Percentiles rank a stretch among this genome's conserved stretches.
Evolutionary conservation across 2,329 filamentous ascomycete genomes (phyloP).

Genomic region (Diaporthe batatas): DNA sequence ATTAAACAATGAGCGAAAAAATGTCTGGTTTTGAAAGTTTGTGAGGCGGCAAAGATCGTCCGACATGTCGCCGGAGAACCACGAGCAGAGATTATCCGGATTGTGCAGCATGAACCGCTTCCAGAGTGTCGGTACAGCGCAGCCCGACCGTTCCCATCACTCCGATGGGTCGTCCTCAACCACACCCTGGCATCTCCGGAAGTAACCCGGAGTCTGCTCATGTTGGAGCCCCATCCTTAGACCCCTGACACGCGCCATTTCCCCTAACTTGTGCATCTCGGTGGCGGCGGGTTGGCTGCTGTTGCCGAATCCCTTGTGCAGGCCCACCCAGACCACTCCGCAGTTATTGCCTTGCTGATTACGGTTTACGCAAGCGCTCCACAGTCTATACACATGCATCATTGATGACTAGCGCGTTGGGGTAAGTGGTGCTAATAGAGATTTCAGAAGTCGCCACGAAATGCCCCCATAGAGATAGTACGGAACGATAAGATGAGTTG

Average conservation of each 20-base stretch:
- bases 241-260: not conserved
- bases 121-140: not conserved
- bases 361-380: not conserved
- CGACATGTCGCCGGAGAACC: no score
- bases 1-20: not conserved
- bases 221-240: conserved; percentile 7
- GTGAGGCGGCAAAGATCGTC: no score
- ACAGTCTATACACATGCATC: not conserved
- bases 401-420: not conserved
- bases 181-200: not conserved
- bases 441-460: not conserved
- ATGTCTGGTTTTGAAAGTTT: not conserved
- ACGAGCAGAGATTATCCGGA: not conserved
- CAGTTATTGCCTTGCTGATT: not conserved
- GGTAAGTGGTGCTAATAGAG: no score
- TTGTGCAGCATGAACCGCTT: not conserved
- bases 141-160: not conserved
- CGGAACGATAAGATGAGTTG: no score
- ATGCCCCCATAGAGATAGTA: not conserved
- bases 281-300: conserved; percentile 9
- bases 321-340: not conserved
- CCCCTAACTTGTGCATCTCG: conserved; percentile 18
- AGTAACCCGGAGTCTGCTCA: not conserved
- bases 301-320: not conserved
- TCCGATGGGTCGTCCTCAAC: not conserved